A percentile compares a stretch with the other conserved stretches of the same genome.
Conservation (phyloP, 345 rosid species). For the Iberis pinnata region DNA sequence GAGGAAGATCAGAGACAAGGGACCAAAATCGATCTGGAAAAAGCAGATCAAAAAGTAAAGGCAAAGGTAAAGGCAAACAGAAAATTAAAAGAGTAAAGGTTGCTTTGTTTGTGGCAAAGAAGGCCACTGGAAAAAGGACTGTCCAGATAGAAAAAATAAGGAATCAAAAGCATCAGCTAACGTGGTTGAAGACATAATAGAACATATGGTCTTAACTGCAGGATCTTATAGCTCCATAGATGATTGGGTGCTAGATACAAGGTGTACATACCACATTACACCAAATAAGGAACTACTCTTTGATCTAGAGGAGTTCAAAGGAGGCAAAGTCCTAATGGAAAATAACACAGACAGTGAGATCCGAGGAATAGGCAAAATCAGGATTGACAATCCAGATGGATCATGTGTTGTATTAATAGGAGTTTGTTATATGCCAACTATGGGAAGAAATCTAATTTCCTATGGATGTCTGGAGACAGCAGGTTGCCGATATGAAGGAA, state of each 20-base stretch:
- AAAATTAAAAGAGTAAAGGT: neutral
- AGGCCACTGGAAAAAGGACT: neutral
- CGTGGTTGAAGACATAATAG: neutral
- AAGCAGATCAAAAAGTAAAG: too few species aligned
- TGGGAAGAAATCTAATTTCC: neutral
- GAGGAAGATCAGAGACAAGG: too few species aligned
- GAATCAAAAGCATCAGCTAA: neutral
- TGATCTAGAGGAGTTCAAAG: too few species aligned
- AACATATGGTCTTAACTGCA: neutral
- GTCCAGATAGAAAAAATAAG: neutral
- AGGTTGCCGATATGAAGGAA: neutral
- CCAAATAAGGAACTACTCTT: too few species aligned
- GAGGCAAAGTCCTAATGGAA: too few species aligned
- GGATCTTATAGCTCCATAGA: too few species aligned
- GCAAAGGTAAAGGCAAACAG: neutral
- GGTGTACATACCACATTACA: too few species aligned
- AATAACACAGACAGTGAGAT: too few species aligned
- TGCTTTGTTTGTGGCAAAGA: neutral
- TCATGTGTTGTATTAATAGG: neutral
- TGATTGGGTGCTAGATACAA: too few species aligned
- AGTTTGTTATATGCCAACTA: neutral
- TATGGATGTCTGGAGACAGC: neutral
- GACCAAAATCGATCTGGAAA: too few species aligned
- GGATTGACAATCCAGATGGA: neutral
- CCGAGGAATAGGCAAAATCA: too few species aligned